Evolutionary conservation across 805 yeast genomes (phyloP).

Genomic region (Lipomyces sp.): DNA sequence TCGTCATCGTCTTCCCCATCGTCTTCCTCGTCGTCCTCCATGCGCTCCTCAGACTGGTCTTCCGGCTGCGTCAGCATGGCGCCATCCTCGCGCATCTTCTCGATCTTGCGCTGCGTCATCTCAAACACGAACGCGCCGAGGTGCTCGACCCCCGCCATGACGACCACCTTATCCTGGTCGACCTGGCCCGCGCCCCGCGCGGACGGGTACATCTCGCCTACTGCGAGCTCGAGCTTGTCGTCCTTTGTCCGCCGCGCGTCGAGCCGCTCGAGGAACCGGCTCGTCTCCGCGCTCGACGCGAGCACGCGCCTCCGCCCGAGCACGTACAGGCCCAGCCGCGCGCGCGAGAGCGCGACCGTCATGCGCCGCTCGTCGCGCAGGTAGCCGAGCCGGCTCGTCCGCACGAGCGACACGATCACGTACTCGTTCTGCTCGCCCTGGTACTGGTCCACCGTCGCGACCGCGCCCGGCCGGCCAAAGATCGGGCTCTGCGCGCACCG

Average conservation of each 20-base stretch:
- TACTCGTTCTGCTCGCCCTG: conserved; percentile 37
- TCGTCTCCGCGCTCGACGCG: conserved; percentile 14
- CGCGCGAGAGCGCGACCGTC: conserved; percentile 37
- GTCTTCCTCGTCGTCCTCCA: conserved; percentile 4
- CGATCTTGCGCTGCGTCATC: conserved; percentile 33
- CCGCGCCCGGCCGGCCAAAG: conserved; percentile 36
- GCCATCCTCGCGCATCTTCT: conserved; percentile 9
- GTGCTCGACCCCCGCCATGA: conserved; percentile 37
- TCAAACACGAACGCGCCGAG: conserved; percentile 37
- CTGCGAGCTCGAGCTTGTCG: conserved; percentile 32
- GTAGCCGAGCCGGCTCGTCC: conserved; percentile 35
- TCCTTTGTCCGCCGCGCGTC: conserved; percentile 7
- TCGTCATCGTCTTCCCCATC: neutral
- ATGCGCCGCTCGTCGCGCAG: conserved; percentile 31
- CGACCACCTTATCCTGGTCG: conserved; percentile 22
- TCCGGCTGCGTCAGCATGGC: neutral
- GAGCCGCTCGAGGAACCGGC: conserved; percentile 16
- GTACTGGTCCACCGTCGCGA: conserved; percentile 35
- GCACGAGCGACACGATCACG: conserved; percentile 41
- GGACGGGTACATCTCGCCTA: conserved; percentile 36
- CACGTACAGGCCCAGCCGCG: conserved; percentile 39
- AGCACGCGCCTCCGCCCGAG: conserved; percentile 33
- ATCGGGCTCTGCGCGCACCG: conserved; percentile 33
- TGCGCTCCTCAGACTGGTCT: neutral
- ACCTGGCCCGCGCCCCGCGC: conserved; percentile 10